Evolutionary conservation across 2,329 filamentous ascomycete genomes (phyloP).

Genomic region (Fusarium anguioides): DNA sequence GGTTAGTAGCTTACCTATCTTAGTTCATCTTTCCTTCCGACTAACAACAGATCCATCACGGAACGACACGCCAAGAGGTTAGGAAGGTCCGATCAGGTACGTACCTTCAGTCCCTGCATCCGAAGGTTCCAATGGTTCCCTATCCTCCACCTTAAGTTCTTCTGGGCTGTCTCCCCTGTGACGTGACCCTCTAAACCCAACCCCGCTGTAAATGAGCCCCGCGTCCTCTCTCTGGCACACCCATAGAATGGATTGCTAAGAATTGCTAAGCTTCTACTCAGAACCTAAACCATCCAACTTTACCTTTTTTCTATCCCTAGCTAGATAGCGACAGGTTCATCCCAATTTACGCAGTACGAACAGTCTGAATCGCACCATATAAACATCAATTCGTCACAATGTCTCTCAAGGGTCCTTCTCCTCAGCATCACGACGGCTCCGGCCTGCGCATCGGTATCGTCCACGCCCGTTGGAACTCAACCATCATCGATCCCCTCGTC

Average conservation of each 20-base stretch:
- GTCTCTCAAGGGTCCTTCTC: constrained; percentile 66
- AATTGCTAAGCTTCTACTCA: constrained; percentile 20
- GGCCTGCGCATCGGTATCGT: constrained; percentile 91
- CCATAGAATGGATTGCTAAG: neutral
- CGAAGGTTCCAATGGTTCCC: too few relatives aligned
- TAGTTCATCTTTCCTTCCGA: constrained; percentile 19
- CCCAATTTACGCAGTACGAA: constrained; percentile 20
- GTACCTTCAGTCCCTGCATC: constrained; percentile 41
- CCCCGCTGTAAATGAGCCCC: constrained; percentile 42
- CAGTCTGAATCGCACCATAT: neutral
- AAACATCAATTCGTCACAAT: constrained; percentile 17
- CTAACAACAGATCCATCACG: neutral
- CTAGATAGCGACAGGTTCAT: constrained; percentile 16
- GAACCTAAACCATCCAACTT: constrained; percentile 16
- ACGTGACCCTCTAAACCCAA: constrained; percentile 42
- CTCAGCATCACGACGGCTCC: constrained; percentile 72
- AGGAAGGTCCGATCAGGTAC: constrained; percentile 29
- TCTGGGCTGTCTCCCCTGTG: constrained; percentile 28
- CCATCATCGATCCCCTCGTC: constrained; percentile 87
- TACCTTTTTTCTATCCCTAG: neutral
- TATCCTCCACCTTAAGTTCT: neutral
- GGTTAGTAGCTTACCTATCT: too few relatives aligned
- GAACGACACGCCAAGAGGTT: constrained; percentile 10
- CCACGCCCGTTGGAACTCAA: constrained; percentile 93
- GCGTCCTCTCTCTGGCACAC: constrained; percentile 25